Conservation (phyloP, 345 rosid genomes). For the thale cress (Arabidopsis thaliana) region DNA sequence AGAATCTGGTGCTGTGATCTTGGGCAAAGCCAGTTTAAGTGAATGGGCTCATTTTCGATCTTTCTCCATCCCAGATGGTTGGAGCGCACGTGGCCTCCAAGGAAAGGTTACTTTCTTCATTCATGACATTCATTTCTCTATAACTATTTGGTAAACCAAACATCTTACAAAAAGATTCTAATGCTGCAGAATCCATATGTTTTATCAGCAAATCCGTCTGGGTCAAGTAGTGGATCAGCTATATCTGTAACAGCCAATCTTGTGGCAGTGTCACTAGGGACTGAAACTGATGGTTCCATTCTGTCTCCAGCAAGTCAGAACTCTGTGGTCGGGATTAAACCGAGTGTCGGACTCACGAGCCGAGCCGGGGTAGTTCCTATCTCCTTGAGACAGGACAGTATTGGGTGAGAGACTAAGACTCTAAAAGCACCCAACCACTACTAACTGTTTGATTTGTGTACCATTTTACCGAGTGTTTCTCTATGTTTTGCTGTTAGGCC, state of each 20-base stretch:
- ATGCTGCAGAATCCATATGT: conserved; percentile 71
- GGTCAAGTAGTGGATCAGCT: conserved; percentile 81
- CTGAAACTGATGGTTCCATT: conserved; percentile 78
- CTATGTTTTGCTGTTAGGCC: conserved; percentile 51
- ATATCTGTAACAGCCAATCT: conserved; percentile 76
- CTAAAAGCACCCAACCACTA: conserved; percentile 31
- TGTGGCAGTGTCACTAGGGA: conserved; percentile 66
- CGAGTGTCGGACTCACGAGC: conserved; percentile 77
- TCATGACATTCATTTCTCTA: neutral
- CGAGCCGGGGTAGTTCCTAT: conserved; percentile 71
- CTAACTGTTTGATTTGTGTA: neutral
- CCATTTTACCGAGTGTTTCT: neutral
- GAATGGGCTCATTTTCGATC: conserved; percentile 66
- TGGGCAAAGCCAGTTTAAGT: conserved; percentile 79
- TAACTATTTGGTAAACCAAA: too few relatives aligned
- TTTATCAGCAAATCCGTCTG: conserved; percentile 60
- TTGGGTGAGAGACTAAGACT: conserved; percentile 54
- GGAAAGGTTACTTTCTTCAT: conserved; percentile 60
- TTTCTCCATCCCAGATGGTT: conserved; percentile 44
- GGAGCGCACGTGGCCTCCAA: conserved; percentile 61
- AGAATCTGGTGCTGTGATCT: conserved; percentile 65
- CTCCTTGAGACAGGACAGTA: conserved; percentile 62
- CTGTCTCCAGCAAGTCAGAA: conserved; percentile 59
- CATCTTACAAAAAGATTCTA: neutral
- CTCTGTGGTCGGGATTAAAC: conserved; percentile 75